Base-by-base conservation (phyloP, 2,329 filamentous ascomycete species). In the Sporothrix sp. region DNA sequence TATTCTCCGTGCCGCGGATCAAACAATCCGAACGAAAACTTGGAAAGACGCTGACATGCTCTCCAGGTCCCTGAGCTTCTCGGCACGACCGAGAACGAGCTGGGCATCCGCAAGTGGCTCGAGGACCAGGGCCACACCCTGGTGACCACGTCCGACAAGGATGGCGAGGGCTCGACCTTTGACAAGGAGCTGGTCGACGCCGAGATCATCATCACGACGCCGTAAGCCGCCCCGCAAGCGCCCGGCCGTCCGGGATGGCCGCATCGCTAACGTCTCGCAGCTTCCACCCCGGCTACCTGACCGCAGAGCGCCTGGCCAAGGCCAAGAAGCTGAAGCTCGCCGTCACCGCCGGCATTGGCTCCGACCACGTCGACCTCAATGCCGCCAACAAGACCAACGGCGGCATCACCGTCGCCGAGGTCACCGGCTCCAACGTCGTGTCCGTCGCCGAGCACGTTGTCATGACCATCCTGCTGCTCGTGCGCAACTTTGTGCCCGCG, bases 241-340 rank as follows among this genome's bases (percentile, higher is more conserved):
- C n/a, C n/a, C n/a, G n/a, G n/a, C n/a, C n/a, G n/a, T n/a, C n/a
- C n/a, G n/a, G n/a, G n/a, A n/a, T n/a, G n/a, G n/a, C n/a, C n/a
- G n/a, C n/a, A n/a, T n/a, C n/a, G n/a, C n/a, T n/a, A n/a, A n/a
- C n/a, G n/a, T n/a, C n/a, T n/a, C n/a, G n/a, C 25, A 94, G 87
- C 66, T 97, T 97, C 84, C 91, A 97, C 77, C 91, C 91, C 50
- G 93, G 91, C 58, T 98, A 98, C 78, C 85, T 98, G 53, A 97
- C 87, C 45, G 88, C 87, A 50, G 91, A 97, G 76, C 90, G 93
- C 66, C 82, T 98, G 51, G 88, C 88, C 63, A 95, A 93, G 76
- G 93, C 93, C 60, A 97, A 97, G 85, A 97, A 98, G 53, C 85
- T 98, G 64, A 97, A 97, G 82, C 76, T 98, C 56, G 91, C 91